Percentiles rank a stretch among this genome's conserved stretches.
Conservation (phyloP, 176 grass and related monocot species). For the Triticum aestivum region IWGSC_CS_RefSeq_v2.1 NC_057800.1:73281453-73281952, state of each 20-base stretch:
- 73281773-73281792: background rate
- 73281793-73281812: background rate
- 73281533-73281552: background rate
- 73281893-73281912: background rate
- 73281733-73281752: constrained; percentile 83
- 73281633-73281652: constrained; percentile 84
- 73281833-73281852: background rate
- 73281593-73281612: background rate
- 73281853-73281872: background rate
- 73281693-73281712: constrained; percentile 84
- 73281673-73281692: constrained; percentile 77
- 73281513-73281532: constrained; percentile 32
- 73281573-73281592: background rate
- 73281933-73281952: background rate
- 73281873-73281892: background rate
- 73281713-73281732: constrained; percentile 84
- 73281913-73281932: background rate
- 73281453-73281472: constrained; percentile 82
- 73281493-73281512: constrained; percentile 89
- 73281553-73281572: background rate
- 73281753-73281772: background rate
- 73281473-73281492: constrained; percentile 93
- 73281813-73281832: background rate
- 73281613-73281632: constrained; percentile 73
- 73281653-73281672: constrained; percentile 59